phyloP scores from a whole-genome alignment of 106 monocot species.

The Iris macrosiphon region DNA sequence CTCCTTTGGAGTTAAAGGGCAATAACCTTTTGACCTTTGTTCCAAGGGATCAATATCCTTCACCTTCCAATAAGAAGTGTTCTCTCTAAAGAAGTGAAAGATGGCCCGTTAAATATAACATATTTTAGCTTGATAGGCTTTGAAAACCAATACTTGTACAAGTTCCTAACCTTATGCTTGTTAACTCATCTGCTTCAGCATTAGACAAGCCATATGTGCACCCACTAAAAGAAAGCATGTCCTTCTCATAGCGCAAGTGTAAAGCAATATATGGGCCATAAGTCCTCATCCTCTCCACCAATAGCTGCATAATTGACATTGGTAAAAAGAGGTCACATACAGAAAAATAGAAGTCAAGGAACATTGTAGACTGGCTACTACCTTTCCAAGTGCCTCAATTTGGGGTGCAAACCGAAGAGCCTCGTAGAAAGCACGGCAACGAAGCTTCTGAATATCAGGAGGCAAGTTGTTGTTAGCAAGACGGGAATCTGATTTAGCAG shows the following conservation, averaged over 20 bases:
- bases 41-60: slow-evolving; percentile 82
- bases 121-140: neutral
- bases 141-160: too few species aligned
- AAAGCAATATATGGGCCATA: slow-evolving; percentile 85
- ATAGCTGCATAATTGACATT: slow-evolving; percentile 32
- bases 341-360: neutral
- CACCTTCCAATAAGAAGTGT: slow-evolving; percentile 84
- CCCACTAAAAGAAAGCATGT: slow-evolving; percentile 98
- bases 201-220: slow-evolving; percentile 88
- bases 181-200: slow-evolving; percentile 63
- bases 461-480: slow-evolving; percentile 94
- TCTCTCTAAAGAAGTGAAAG: slow-evolving; percentile 44
- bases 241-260: slow-evolving; percentile 98
- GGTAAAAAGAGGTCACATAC: too few species aligned
- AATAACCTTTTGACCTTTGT: slow-evolving; percentile 71
- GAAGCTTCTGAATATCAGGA: slow-evolving; percentile 84
- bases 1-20: slow-evolving; percentile 95
- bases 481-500: slow-evolving; percentile 93
- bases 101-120: neutral
- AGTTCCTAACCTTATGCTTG: slow-evolving; percentile 26
- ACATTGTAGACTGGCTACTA: slow-evolving; percentile 8
- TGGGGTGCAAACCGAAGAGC: slow-evolving; percentile 73
- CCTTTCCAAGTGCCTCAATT: slow-evolving; percentile 79
- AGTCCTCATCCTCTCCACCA: slow-evolving; percentile 89
- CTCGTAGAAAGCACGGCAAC: slow-evolving; percentile 75